A percentile compares a stretch with the other conserved stretches of the same genome.
Evolutionary conservation across 257 asterid species (phyloP).

Genomic region (Dorcoceras hygrometricum): DNA sequence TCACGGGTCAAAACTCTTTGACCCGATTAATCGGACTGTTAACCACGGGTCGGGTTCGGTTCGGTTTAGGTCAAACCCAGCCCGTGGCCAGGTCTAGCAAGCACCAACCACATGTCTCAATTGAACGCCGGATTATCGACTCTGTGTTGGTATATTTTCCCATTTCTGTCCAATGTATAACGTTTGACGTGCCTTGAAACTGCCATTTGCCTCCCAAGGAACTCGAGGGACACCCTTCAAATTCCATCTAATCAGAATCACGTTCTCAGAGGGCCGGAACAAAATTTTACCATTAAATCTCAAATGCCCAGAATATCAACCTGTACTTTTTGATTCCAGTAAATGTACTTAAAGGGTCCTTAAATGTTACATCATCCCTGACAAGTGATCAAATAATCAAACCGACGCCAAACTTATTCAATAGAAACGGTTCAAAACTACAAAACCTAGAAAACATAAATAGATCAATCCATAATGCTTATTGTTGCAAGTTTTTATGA

Average conservation of each 20-base stretch:
- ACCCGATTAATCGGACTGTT: no score
- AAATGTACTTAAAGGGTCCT: conserved; percentile 76
- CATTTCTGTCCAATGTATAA: conserved; percentile 73
- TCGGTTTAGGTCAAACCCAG: no score
- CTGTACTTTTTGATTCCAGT: conserved; percentile 74
- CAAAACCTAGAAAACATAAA: no score
- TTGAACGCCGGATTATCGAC: conserved; percentile 79
- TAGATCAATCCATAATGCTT: no score
- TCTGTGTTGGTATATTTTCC: conserved; percentile 82
- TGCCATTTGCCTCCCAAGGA: conserved; percentile 88
- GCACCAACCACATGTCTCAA: conserved; percentile 64
- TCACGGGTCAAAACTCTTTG: no score
- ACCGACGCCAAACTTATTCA: no score
- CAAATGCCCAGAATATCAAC: conserved; percentile 80
- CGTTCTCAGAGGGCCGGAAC: conserved; percentile 76
- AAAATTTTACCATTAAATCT: conserved; percentile 77
- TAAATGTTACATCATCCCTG: conserved; percentile 87
- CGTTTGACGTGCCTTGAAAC: conserved; percentile 76
- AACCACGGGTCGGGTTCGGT: no score
- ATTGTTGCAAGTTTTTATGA: no score
- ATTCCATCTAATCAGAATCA: conserved; percentile 72
- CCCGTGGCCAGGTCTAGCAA: no score
- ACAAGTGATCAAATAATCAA: neutral
- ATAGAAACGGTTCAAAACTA: no score
- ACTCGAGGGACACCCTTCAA: conserved; percentile 67